Evolutionary conservation across 805 yeast genomes (phyloP).

Genomic region (Metschnikowia henanensis): DNA sequence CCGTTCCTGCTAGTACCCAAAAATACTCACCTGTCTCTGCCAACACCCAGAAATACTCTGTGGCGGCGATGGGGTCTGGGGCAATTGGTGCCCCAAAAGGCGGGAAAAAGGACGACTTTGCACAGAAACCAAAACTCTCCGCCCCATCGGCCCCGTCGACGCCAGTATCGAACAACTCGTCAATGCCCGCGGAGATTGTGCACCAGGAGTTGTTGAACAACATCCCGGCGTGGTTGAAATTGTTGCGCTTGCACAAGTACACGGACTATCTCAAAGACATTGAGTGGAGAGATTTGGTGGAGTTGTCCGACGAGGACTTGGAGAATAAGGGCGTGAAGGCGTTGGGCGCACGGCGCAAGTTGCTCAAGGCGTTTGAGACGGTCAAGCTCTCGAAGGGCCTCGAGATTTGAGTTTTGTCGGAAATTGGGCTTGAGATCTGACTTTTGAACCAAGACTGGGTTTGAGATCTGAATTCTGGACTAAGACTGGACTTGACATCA

Average conservation of each 20-base stretch:
- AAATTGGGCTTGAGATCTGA: too few species aligned
- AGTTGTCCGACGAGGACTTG: conserved; percentile 65
- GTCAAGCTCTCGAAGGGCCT: conserved; percentile 44
- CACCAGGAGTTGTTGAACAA: conserved; percentile 57
- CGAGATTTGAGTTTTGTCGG: background rate
- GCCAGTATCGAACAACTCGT: conserved; percentile 13
- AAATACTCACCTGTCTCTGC: conserved; percentile 41
- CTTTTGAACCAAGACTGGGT: too few species aligned
- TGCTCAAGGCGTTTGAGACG: conserved; percentile 86
- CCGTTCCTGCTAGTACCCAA: conserved; percentile 32
- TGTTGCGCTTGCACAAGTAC: conserved; percentile 89
- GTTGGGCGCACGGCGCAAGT: conserved; percentile 92
- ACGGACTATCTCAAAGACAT: conserved; percentile 77
- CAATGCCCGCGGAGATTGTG: conserved; percentile 45
- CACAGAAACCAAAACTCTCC: conserved; percentile 12
- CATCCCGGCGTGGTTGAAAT: conserved; percentile 90
- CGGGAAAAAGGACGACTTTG: conserved; percentile 6
- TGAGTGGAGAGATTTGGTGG: conserved; percentile 78
- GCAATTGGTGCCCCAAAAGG: background rate
- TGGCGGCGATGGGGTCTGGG: conserved; percentile 7
- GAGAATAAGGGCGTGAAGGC: conserved; percentile 87
- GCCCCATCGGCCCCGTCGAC: conserved; percentile 11
- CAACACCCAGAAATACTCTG: conserved; percentile 6
- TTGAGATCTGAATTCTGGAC: too few species aligned
- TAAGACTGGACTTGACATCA: too few species aligned